These are phyloP conservation scores for Aspergillus tanneri DNA, from an alignment of 2,329 filamentous ascomycete species.

Conservation along the genomic window DNA sequence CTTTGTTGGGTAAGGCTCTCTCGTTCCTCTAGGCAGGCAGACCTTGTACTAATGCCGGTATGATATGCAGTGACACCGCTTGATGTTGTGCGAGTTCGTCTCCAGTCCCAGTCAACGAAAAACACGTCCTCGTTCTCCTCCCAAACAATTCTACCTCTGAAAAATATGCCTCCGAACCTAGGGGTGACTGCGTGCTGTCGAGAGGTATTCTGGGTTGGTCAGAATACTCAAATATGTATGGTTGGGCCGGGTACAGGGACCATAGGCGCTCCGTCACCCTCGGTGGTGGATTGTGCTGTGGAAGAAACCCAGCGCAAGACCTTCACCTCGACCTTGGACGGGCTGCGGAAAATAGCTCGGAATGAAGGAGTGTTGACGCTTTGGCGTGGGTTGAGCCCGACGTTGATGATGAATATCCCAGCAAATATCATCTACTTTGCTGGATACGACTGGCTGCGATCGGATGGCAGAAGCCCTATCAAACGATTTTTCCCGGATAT, in stretches of 20 bases:
- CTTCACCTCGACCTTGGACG: slow-evolving; percentile 89
- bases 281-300: slow-evolving; percentile 72
- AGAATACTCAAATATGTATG: slow-evolving; percentile 77
- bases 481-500: slow-evolving; percentile 62
- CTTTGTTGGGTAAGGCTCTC: slow-evolving; percentile 77
- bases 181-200: slow-evolving; percentile 94
- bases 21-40: no score
- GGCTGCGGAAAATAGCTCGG: slow-evolving; percentile 86
- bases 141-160: slow-evolving; percentile 54
- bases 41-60: neutral
- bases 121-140: slow-evolving; percentile 57
- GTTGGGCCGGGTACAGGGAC: slow-evolving; percentile 51
- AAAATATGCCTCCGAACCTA: slow-evolving; percentile 75
- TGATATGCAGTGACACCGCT: slow-evolving; percentile 75
- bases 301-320: slow-evolving; percentile 80
- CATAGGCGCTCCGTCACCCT: slow-evolving; percentile 43
- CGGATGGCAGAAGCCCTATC: slow-evolving; percentile 70
- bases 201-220: slow-evolving; percentile 94
- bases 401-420: slow-evolving; percentile 87
- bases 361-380: slow-evolving; percentile 85
- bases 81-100: slow-evolving; percentile 90
- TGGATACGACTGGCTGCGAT: slow-evolving; percentile 92
- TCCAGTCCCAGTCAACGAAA: slow-evolving; percentile 75
- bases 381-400: slow-evolving; percentile 93
- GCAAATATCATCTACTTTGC: slow-evolving; percentile 99